A percentile compares a stretch with the other conserved stretches of the same genome.
Evolutionary conservation across 2,329 filamentous ascomycete genomes (phyloP).

Genomic region (Colletotrichum chlorophyti): DNA sequence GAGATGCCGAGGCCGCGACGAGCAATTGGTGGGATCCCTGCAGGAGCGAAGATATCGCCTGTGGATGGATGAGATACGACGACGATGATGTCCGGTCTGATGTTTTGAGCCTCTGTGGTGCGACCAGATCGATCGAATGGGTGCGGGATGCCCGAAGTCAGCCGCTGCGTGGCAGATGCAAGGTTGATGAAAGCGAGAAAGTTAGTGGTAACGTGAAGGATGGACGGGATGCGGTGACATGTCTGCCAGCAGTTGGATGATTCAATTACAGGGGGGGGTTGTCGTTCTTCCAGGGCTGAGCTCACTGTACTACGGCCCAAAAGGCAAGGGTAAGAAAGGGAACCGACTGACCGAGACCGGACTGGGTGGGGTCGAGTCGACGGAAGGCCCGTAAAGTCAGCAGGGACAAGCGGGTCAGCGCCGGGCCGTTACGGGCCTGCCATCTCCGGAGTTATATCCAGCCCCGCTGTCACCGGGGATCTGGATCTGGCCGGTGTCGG

Average conservation of each 20-base stretch:
- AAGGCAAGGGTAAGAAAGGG: background rate
- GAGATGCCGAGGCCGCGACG: constrained; percentile 21
- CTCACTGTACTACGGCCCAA: too few species aligned
- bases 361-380: too few species aligned
- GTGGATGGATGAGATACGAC: background rate
- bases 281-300: background rate
- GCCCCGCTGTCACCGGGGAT: background rate
- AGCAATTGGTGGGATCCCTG: background rate
- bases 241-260: constrained; percentile 18
- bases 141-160: background rate
- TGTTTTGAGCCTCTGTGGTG: constrained; percentile 4
- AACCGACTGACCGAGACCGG: background rate
- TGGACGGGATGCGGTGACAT: constrained; percentile 24
- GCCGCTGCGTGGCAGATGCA: background rate
- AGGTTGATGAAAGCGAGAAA: constrained; percentile 17
- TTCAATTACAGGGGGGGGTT: background rate
- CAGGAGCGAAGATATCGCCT: background rate
- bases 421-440: background rate
- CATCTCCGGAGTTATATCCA: constrained; percentile 13
- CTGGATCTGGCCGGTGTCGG: background rate
- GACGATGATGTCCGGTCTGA: constrained; percentile 16
- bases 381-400: background rate
- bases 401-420: background rate
- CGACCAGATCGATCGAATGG: constrained; percentile 6
- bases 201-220: background rate